phyloP scores from a whole-genome alignment of 164 flowering plant genomes.

The Hamamelis virginiana region DNA sequence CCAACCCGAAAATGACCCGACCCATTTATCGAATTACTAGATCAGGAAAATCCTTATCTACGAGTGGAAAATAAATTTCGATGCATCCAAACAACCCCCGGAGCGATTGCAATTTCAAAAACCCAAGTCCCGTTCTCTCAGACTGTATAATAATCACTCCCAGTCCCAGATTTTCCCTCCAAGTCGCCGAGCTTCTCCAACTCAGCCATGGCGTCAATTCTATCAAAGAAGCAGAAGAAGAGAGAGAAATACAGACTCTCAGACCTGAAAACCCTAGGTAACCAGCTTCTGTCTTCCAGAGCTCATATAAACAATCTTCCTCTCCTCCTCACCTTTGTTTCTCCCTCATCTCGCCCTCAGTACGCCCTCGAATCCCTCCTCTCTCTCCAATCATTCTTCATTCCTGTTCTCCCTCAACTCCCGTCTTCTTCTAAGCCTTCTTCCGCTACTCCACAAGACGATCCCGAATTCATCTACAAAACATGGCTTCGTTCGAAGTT shows the following conservation, averaged over 20 bases:
- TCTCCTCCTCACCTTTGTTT: slow-evolving; percentile 53
- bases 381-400: slow-evolving; percentile 85
- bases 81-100: too few relatives aligned
- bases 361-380: slow-evolving; percentile 66
- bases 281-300: slow-evolving; percentile 67
- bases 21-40: too few relatives aligned
- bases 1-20: too few relatives aligned
- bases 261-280: slow-evolving; percentile 63
- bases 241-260: slow-evolving; percentile 28
- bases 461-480: slow-evolving; percentile 55
- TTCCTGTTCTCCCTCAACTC: slow-evolving; percentile 56
- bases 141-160: too few relatives aligned
- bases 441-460: slow-evolving; percentile 15
- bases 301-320: slow-evolving; percentile 86
- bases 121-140: too few relatives aligned
- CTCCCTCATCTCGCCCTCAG: slow-evolving; percentile 52
- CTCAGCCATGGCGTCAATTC: slow-evolving; percentile 29
- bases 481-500: slow-evolving; percentile 79
- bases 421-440: slow-evolving; percentile 35
- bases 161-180: too few relatives aligned
- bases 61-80: too few relatives aligned
- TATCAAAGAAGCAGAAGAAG: slow-evolving; percentile 32
- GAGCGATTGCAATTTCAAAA: too few relatives aligned
- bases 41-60: too few relatives aligned
- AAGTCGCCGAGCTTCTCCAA: too few relatives aligned